Evolutionary conservation across 768 basidiomycete species (phyloP).

Genomic region (Calvatia gigantea): DNA sequence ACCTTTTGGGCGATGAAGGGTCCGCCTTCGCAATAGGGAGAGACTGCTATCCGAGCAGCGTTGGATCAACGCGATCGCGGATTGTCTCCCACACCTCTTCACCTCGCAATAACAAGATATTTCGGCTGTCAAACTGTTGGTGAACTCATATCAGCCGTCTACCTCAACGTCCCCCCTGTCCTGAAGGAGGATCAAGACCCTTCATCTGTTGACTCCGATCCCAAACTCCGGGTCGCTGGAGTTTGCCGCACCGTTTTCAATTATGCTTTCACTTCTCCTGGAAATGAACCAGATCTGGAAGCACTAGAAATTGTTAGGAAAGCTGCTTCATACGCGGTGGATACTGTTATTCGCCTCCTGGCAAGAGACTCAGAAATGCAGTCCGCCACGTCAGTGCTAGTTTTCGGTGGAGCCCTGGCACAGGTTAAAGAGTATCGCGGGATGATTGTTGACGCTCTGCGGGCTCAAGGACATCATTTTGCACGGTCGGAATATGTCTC

Average conservation of each 20-base stretch:
- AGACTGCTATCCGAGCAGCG: slow-evolving; percentile 20
- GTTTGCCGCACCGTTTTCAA: slow-evolving; percentile 19
- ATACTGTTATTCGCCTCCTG: slow-evolving; percentile 13
- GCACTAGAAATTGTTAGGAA: slow-evolving; percentile 19
- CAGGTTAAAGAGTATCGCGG: slow-evolving; percentile 17
- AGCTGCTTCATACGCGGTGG: slow-evolving; percentile 16
- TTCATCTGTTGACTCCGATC: slow-evolving; percentile 16
- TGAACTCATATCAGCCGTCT: slow-evolving; percentile 21
- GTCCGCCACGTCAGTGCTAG: slow-evolving; percentile 15
- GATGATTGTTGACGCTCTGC: slow-evolving; percentile 14
- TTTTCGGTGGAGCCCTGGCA: slow-evolving; percentile 22
- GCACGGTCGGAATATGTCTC: slow-evolving; percentile 17
- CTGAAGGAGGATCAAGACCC: slow-evolving; percentile 13
- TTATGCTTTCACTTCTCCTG: slow-evolving; percentile 17
- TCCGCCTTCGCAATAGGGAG: slow-evolving; percentile 23
- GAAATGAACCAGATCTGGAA: slow-evolving; percentile 12
- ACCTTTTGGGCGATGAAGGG: slow-evolving; percentile 25
- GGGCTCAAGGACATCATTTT: slow-evolving; percentile 14
- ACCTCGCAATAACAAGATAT: slow-evolving; percentile 16
- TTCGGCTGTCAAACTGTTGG: slow-evolving; percentile 19
- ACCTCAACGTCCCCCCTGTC: slow-evolving; percentile 10
- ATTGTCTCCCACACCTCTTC: slow-evolving; percentile 16
- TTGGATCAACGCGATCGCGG: slow-evolving; percentile 18
- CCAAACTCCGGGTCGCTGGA: slow-evolving; percentile 23
- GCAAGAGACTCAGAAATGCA: neutral